phyloP scores from a whole-genome alignment of 306 rosid genomes.

The Fagus sylvatica region DNA sequence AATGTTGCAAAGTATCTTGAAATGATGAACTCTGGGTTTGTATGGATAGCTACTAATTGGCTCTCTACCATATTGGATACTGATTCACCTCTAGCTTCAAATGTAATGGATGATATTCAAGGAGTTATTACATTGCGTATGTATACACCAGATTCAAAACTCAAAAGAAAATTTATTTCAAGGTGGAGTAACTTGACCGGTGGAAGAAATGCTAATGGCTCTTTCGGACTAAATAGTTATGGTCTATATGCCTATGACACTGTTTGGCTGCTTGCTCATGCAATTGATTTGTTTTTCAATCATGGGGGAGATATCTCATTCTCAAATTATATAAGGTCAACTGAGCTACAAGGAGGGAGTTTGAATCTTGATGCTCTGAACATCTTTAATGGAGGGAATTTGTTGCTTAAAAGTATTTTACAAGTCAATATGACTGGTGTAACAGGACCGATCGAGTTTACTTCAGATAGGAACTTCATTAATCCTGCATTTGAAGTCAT shows the following conservation, averaged over 20 bases:
- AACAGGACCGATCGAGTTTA: conserved; percentile 59
- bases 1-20: conserved; percentile 65
- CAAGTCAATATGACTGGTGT: conserved; percentile 69
- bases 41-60: conserved; percentile 83
- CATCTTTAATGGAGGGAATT: conserved; percentile 65
- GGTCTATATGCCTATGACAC: conserved; percentile 82
- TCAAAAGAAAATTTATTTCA: conserved; percentile 62
- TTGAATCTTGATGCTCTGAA: conserved; percentile 65
- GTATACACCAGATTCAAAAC: conserved; percentile 64
- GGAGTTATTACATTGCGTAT: conserved; percentile 70
- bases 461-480: conserved; percentile 52
- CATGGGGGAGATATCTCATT: conserved; percentile 64
- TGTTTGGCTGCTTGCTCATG: conserved; percentile 78
- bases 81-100: conserved; percentile 39
- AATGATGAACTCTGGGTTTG: conserved; percentile 81
- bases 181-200: conserved; percentile 74
- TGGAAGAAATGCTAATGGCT: conserved; percentile 23
- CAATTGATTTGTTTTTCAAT: conserved; percentile 64
- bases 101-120: conserved; percentile 52
- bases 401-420: conserved; percentile 48
- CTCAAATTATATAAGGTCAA: conserved; percentile 56
- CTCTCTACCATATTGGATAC: conserved; percentile 62
- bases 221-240: conserved; percentile 50
- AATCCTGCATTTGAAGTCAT: conserved; percentile 73
- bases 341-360: conserved; percentile 21